These are phyloP conservation scores for Jackrogersella minutella DNA, from an alignment of 495 filamentous ascomycete genomes.

Conservation along the genomic window DNA sequence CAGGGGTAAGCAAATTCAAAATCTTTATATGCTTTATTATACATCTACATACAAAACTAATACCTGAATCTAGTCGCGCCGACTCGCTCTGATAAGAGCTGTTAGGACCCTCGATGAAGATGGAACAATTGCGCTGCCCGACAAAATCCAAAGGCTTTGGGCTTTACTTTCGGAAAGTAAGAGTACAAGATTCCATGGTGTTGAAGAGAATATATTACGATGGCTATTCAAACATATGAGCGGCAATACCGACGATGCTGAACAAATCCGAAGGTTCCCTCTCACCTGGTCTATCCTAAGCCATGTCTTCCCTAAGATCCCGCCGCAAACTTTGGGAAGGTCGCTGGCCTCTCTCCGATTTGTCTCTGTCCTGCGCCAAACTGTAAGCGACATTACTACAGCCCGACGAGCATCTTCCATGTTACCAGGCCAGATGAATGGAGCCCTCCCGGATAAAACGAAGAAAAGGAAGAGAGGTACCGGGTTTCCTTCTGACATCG, in stretches of 20 bases:
- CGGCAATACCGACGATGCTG: conserved; percentile 49
- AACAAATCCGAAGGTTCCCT: conserved; percentile 55
- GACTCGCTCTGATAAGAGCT: conserved; percentile 41
- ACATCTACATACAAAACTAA: conserved; percentile 15
- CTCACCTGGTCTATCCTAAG: conserved; percentile 53
- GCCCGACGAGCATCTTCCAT: conserved; percentile 22
- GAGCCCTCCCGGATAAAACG: conserved; percentile 25
- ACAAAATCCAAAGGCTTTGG: conserved; percentile 53
- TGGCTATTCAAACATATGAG: conserved; percentile 60
- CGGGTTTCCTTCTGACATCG: conserved; percentile 40
- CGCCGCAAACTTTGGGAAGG: conserved; percentile 54
- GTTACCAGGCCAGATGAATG: conserved; percentile 7
- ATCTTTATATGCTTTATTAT: background rate
- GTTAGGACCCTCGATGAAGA: conserved; percentile 52
- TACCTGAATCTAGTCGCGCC: conserved; percentile 33
- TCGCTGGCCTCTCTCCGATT: conserved; percentile 56
- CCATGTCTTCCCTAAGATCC: conserved; percentile 52
- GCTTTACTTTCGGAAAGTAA: conserved; percentile 41
- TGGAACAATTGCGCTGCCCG: conserved; percentile 45
- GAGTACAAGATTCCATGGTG: conserved; percentile 51
- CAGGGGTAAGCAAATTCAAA: conserved; percentile 21
- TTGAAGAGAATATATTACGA: conserved; percentile 57
- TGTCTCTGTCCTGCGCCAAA: conserved; percentile 50
- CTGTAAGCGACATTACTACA: conserved; percentile 52
- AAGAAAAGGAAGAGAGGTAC: conserved; percentile 50